phyloP scores from a whole-genome alignment of 2,329 filamentous ascomycete genomes.

The Talaromyces marneffei region DNA sequence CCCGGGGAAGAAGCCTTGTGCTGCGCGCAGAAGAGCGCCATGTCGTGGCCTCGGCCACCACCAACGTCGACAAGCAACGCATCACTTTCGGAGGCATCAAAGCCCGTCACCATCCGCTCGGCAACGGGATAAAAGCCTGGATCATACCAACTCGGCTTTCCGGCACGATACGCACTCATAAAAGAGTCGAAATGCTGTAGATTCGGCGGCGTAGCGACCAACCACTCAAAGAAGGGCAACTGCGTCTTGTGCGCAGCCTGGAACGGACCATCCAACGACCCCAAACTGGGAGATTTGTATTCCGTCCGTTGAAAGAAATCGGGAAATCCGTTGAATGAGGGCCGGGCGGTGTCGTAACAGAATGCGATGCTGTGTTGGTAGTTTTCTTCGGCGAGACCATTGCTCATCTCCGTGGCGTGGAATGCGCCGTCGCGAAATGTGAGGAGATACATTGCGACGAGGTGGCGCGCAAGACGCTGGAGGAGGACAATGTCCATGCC shows the following conservation, averaged over 20 bases:
- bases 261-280: slow-evolving; percentile 30
- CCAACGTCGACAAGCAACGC: slow-evolving; percentile 20
- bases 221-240: slow-evolving; percentile 34
- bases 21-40: slow-evolving; percentile 13
- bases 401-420: slow-evolving; percentile 26
- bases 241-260: slow-evolving; percentile 33
- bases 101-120: slow-evolving; percentile 17
- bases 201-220: slow-evolving; percentile 32
- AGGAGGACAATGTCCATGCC: slow-evolving; percentile 23
- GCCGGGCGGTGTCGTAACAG: slow-evolving; percentile 34
- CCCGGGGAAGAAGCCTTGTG: slow-evolving; percentile 24
- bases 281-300: slow-evolving; percentile 24
- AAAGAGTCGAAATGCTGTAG: slow-evolving; percentile 32
- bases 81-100: slow-evolving; percentile 14
- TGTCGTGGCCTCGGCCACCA: slow-evolving; percentile 19
- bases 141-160: slow-evolving; percentile 34
- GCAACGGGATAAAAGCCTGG: slow-evolving; percentile 2
- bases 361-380: slow-evolving; percentile 34
- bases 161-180: slow-evolving; percentile 35
- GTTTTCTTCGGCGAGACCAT: slow-evolving; percentile 30
- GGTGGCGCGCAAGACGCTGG: slow-evolving; percentile 30
- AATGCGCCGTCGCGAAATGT: slow-evolving; percentile 20
- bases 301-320: slow-evolving; percentile 27
- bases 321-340: slow-evolving; percentile 30
- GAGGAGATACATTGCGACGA: slow-evolving; percentile 35